Percentiles rank a stretch among this genome's conserved stretches.
phyloP scores from a whole-genome alignment of 2,329 filamentous ascomycete genomes.

The Dactylellina parvicollis region DNA sequence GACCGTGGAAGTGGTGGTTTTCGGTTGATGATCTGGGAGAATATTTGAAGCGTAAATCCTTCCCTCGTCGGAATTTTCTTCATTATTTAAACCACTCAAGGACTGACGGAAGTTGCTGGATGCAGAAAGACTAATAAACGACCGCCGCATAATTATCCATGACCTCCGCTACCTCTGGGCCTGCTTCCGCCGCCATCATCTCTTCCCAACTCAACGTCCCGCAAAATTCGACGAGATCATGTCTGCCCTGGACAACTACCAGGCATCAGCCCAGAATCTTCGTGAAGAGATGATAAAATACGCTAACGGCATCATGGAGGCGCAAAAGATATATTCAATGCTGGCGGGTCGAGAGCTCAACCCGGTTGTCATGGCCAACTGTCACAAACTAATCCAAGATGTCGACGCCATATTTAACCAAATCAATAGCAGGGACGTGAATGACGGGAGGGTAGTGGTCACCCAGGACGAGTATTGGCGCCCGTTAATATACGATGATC shows the following conservation, averaged over 20 bases:
- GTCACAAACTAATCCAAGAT: not conserved
- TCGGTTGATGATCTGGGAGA: conserved; percentile 2
- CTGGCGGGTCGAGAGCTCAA: not conserved
- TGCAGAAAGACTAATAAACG: not conserved
- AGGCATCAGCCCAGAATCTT: conserved; percentile 7
- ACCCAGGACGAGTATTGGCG: conserved; percentile 6
- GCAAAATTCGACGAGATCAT: not conserved
- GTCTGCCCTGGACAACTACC: not conserved
- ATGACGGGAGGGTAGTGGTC: not conserved
- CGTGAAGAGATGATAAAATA: conserved; percentile 3
- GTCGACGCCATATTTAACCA: conserved; percentile 3
- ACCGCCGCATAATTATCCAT: not conserved
- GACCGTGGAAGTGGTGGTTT: conserved; percentile 19
- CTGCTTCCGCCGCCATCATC: not conserved
- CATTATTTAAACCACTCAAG: too few species aligned
- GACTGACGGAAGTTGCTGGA: too few species aligned
- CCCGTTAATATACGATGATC: not conserved
- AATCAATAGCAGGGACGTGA: not conserved
- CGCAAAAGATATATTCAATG: not conserved
- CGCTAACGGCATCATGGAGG: not conserved
- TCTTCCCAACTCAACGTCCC: not conserved
- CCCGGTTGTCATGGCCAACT: not conserved
- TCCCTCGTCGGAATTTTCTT: too few species aligned
- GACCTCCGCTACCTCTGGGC: conserved; percentile 16
- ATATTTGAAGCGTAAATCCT: conserved; percentile 3